Evolutionary conservation across 2,329 filamentous ascomycete species (phyloP).

Genomic region (Xylaria sp.): DNA sequence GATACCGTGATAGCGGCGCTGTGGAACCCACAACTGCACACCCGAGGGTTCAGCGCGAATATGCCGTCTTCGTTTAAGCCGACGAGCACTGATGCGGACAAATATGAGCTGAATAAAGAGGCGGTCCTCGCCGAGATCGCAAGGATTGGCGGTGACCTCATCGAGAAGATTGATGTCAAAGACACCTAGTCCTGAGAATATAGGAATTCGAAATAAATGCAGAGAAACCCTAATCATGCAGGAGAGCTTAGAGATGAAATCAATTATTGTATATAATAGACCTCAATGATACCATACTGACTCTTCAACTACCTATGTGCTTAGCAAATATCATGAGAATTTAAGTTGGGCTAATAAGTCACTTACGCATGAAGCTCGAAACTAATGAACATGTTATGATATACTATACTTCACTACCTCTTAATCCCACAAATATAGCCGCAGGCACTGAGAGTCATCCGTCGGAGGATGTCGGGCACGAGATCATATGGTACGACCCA

Average conservation of each 20-base stretch:
- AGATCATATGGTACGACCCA: too few relatives aligned
- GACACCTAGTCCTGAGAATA: not conserved
- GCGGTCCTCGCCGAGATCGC: constrained; percentile 79
- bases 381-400: not conserved
- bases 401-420: not conserved
- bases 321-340: not conserved
- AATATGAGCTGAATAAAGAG: constrained; percentile 72
- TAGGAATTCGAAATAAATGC: not conserved
- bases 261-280: constrained; percentile 12
- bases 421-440: not conserved
- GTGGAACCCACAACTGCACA: constrained; percentile 66
- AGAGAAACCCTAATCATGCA: not conserved
- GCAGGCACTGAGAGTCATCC: not conserved
- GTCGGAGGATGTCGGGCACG: too few relatives aligned
- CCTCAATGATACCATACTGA: not conserved
- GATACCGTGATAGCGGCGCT: constrained; percentile 67
- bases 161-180: constrained; percentile 71
- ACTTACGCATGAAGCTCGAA: not conserved
- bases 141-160: constrained; percentile 72
- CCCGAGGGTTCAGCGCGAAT: constrained; percentile 74
- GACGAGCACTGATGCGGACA: constrained; percentile 53
- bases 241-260: not conserved
- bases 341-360: not conserved
- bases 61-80: constrained; percentile 74
- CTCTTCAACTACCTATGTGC: not conserved